Conservation (phyloP, 345 rosid species). For the Hypericum androsaemum region DNA sequence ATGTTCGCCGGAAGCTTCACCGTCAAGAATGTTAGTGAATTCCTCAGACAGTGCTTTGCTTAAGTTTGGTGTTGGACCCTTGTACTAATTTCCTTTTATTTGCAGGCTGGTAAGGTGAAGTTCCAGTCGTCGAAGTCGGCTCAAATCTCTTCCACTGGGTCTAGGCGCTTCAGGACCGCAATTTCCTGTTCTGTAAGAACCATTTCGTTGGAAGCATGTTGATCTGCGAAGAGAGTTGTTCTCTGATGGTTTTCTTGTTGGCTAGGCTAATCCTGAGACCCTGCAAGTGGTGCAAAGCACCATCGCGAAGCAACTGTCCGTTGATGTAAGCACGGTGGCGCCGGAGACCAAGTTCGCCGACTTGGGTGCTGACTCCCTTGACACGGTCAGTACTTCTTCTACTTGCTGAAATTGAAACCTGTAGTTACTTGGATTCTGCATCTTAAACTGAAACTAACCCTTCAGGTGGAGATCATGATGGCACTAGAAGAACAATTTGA, state of each 20-base stretch:
- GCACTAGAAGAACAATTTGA: conserved; percentile 57
- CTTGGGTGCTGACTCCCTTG: conserved; percentile 67
- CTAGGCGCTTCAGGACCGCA: conserved; percentile 22
- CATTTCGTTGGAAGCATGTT: too few relatives aligned
- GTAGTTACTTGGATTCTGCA: too few relatives aligned
- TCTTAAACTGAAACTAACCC: too few relatives aligned
- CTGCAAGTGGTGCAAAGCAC: conserved; percentile 40
- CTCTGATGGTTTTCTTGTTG: neutral
- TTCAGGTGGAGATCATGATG: conserved; percentile 58
- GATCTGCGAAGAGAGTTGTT: too few relatives aligned
- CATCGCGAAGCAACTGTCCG: conserved; percentile 53
- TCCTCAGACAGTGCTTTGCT: neutral
- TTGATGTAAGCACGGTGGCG: conserved; percentile 37
- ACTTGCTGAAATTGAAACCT: neutral
- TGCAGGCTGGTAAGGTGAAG: conserved; percentile 30
- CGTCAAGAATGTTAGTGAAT: conserved; percentile 1
- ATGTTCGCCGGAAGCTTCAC: conserved; percentile 14
- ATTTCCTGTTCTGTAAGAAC: conserved; percentile 42
- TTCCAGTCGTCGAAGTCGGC: conserved; percentile 20
- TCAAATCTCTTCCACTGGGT: conserved; percentile 14
- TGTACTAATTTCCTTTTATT: neutral
- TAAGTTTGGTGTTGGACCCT: neutral
- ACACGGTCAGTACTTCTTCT: conserved; percentile 27
- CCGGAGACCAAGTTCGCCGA: conserved; percentile 56
- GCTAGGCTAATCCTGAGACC: conserved; percentile 41